phyloP scores from a whole-genome alignment of 1,284 basidiomycete genomes.

The Sparassis latifolia region DNA sequence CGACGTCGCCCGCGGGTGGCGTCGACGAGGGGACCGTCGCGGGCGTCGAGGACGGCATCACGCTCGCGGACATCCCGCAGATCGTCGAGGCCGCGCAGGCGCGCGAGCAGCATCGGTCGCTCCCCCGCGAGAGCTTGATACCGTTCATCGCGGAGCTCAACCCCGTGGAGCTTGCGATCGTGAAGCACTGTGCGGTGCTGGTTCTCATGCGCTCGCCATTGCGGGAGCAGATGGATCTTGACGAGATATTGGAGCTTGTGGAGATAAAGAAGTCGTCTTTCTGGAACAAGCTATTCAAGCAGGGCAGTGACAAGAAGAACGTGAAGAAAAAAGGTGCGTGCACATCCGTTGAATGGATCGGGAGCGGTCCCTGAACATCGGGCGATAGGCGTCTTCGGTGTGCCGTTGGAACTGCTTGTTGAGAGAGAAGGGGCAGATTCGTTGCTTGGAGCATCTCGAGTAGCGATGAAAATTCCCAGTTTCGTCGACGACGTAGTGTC shows the following conservation, averaged over 20 bases:
- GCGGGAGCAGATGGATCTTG: conserved; percentile 80
- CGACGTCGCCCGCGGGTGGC: conserved; percentile 58
- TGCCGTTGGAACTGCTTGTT: conserved; percentile 92
- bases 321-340: conserved; percentile 83
- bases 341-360: too few species aligned
- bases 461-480: conserved; percentile 85
- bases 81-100: conserved; percentile 89
- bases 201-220: conserved; percentile 74
- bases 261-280: conserved; percentile 92
- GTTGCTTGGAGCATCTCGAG: conserved; percentile 81
- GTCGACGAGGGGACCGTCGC: conserved; percentile 21
- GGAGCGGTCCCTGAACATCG: too few species aligned
- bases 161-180: conserved; percentile 81
- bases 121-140: conserved; percentile 68
- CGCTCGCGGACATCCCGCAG: conserved; percentile 94
- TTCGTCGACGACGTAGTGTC: conserved; percentile 98
- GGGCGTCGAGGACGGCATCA: conserved; percentile 76
- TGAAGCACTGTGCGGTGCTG: conserved; percentile 89
- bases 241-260: conserved; percentile 91
- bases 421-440: conserved; percentile 95
- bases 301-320: conserved; percentile 80
- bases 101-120: conserved; percentile 74
- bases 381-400: conserved; percentile 73
- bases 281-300: conserved; percentile 97
- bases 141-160: conserved; percentile 84